A percentile compares a stretch with the other conserved stretches of the same genome.
These are phyloP conservation scores for Yamadazyma aaseri DNA, from an alignment of 1,139 yeast genomes.

Conservation along the genomic window DNA sequence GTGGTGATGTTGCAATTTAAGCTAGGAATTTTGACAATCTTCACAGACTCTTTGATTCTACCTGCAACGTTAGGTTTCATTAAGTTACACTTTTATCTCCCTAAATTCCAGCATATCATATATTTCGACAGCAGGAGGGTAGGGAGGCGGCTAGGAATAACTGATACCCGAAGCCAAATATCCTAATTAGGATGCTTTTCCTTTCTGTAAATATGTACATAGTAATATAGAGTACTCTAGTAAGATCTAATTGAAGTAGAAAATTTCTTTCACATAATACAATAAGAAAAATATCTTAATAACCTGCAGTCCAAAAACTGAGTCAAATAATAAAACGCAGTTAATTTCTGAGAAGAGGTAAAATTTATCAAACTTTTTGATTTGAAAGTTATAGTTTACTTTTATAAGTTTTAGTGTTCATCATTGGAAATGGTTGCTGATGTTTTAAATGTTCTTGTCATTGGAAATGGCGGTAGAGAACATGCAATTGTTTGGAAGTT, in stretches of 20 bases:
- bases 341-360: constrained; percentile 7
- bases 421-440: constrained; percentile 11
- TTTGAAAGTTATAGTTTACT: not conserved
- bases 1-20: constrained; percentile 54
- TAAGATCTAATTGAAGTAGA: not conserved
- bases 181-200: too few species aligned
- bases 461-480: constrained; percentile 99
- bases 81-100: too few species aligned
- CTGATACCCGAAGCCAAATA: too few species aligned
- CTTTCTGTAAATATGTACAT: constrained; percentile 17
- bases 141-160: too few species aligned
- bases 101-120: too few species aligned
- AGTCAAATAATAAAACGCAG: constrained; percentile 8
- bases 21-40: too few species aligned
- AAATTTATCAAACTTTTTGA: constrained; percentile 2
- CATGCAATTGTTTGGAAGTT: constrained; percentile 95
- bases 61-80: too few species aligned
- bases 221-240: constrained; percentile 7
- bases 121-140: too few species aligned
- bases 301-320: constrained; percentile 1
- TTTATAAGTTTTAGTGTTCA: not conserved
- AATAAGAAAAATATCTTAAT: too few species aligned
- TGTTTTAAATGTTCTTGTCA: constrained; percentile 65
- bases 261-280: too few species aligned
- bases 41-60: not conserved